Base-by-base conservation (phyloP, 495 filamentous ascomycete species). In the Tuber calosporum region DNA sequence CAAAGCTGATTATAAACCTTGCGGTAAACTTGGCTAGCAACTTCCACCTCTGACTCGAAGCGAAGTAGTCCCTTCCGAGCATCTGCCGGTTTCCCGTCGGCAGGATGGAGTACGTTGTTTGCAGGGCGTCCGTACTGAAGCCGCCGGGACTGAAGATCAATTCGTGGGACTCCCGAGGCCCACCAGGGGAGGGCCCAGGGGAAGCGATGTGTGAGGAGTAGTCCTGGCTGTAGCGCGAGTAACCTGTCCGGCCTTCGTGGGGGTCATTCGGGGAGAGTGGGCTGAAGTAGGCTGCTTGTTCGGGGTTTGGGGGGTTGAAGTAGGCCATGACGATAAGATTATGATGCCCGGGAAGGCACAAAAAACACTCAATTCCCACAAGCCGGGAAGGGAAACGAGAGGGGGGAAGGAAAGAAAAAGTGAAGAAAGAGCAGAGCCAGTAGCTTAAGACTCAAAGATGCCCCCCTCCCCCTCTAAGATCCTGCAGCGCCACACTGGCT, bases 1-100 rank as follows among this genome's bases (percentile, higher is more conserved):
- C 42, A 3, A 41, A 22, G 58, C 48, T 77, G n/a, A 78, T 15
- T 8, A 70, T 8, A 62, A 78, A 77, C 36, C 76, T 75, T 43
- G 34, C 41, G 20, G 77, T 39, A 41, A 78, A 34, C 53, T 34
- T 30, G 30, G 53, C 53, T 0, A 62, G 3, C 53, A 62, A 19
- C 53, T 19, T 62, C 53, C 53, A 62, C 53, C 13, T 19, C 53
- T 62, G 53, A 7, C 11, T 62, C 11, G 26, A 34, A 62, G 53
- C 26, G 26, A 15, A 34, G 53, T 34, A 62, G 30, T 62, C 1
- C 13, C 13, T 62, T 62, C 53, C 53, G 13, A 62, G 53, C 53
- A 30, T 5, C 3, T 30, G 26, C 26, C 34, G 53, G 53, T 6
- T 13, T 4, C 53, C 53, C 53, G 0, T 34, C 53, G 53, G 17